phyloP scores from a whole-genome alignment of 148 eudicot genomes.

The Dianthus caryophyllus region DNA sequence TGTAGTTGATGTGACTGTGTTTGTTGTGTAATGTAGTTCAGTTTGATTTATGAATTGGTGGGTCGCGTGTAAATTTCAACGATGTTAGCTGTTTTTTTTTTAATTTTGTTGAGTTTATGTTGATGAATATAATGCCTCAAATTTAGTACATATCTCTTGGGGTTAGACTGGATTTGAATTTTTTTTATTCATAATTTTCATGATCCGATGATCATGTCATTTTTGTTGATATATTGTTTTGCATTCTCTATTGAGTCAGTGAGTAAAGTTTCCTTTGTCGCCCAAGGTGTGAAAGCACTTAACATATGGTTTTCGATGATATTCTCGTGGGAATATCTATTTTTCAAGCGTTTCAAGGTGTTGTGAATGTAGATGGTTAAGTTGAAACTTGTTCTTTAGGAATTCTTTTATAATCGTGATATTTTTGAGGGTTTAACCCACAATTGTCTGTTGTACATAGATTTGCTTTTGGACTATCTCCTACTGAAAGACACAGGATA shows the following conservation, averaged over 20 bases:
- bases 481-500: neutral
- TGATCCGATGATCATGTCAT: conserved; percentile 17
- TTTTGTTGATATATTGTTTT: neutral
- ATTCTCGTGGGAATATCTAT: neutral
- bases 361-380: neutral
- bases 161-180: conserved; percentile 11
- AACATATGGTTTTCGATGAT: conserved; percentile 8
- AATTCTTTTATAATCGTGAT: neutral
- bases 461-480: neutral
- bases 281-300: conserved; percentile 10
- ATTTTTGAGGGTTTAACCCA: neutral
- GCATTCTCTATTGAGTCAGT: too few species aligned
- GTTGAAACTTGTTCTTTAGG: neutral
- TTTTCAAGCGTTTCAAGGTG: neutral
- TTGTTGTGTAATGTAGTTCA: too few species aligned
- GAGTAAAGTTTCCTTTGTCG: conserved; percentile 4
- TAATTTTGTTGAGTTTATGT: conserved; percentile 13
- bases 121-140: conserved; percentile 18
- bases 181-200: conserved; percentile 10
- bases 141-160: conserved; percentile 14
- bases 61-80: conserved; percentile 21
- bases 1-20: too few species aligned
- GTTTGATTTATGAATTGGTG: too few species aligned
- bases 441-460: neutral
- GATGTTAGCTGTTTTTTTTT: conserved; percentile 25